Conservation (phyloP, 345 rosid genomes). For the Pelargonium nanum region DNA sequence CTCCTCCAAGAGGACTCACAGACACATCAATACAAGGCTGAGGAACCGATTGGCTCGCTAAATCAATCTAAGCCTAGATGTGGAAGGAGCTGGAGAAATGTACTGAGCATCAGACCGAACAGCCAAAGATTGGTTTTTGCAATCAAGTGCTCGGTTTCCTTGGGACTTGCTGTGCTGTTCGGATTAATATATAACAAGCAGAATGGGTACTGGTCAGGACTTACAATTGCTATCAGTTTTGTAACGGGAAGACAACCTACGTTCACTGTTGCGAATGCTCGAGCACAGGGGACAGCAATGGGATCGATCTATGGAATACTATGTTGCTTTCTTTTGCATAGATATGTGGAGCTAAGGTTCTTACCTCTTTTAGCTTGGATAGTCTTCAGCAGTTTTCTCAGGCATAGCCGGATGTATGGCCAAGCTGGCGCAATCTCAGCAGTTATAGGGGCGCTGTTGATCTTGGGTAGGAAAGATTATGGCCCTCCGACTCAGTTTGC, state of each 20-base stretch:
- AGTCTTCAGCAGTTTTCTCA: conserved; percentile 38
- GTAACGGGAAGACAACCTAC: conserved; percentile 47
- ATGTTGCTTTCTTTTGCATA: conserved; percentile 35
- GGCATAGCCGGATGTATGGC: conserved; percentile 57
- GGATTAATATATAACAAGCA: conserved; percentile 41
- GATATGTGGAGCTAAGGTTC: conserved; percentile 29
- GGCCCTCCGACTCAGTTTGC: conserved; percentile 47
- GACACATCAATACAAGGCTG: conserved; percentile 2
- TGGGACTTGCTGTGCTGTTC: conserved; percentile 52
- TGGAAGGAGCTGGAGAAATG: conserved; percentile 11
- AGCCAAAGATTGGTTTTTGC: conserved; percentile 39
- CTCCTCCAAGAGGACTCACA: conserved; percentile 34
- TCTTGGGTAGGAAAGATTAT: conserved; percentile 53
- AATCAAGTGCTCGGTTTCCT: conserved; percentile 46
- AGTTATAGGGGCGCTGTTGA: conserved; percentile 44
- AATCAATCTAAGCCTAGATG: conserved; percentile 1
- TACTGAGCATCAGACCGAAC: conserved; percentile 15
- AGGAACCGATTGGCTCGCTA: conserved; percentile 9
- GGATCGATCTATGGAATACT: conserved; percentile 67
- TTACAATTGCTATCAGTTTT: conserved; percentile 58
- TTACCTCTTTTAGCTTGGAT: conserved; percentile 59
- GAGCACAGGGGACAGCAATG: conserved; percentile 64
- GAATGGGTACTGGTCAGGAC: conserved; percentile 72
- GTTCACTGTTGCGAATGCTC: conserved; percentile 44
- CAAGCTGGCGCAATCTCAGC: conserved; percentile 54